These are phyloP conservation scores for Phialophora verrucosa DNA, from an alignment of 2,329 filamentous ascomycete genomes.

Conservation along the genomic window DNA sequence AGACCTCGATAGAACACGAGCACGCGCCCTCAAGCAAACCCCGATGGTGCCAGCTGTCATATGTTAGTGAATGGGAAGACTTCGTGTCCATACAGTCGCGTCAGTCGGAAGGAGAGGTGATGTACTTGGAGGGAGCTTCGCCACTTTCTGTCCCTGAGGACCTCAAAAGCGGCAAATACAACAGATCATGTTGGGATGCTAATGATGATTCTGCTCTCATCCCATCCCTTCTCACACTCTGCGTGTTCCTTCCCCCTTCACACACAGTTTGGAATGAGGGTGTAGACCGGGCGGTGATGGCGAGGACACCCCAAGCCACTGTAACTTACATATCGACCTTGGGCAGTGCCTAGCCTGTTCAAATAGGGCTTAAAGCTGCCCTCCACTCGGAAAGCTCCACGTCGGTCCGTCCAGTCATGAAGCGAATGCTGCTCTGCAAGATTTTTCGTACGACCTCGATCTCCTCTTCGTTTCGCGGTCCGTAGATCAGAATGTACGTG, in stretches of 20 bases:
- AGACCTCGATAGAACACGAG: background rate
- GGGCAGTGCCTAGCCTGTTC: background rate
- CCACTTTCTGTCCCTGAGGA: background rate
- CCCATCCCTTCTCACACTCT: background rate
- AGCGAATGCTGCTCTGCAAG: conserved; percentile 19
- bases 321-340: background rate
- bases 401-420: conserved; percentile 13
- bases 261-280: background rate
- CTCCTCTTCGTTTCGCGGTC: conserved; percentile 72
- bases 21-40: background rate
- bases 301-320: background rate
- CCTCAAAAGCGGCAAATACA: background rate
- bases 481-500: conserved; percentile 72
- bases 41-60: background rate
- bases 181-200: background rate
- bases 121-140: background rate
- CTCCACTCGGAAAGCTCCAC: conserved; percentile 16
- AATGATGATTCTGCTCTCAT: background rate
- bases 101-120: background rate
- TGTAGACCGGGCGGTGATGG: background rate
- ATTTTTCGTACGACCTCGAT: conserved; percentile 61
- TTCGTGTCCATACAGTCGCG: background rate
- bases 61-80: background rate
- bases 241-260: background rate
- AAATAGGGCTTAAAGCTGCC: background rate